Base-by-base conservation (phyloP, 192 early-diverging fungal genomes). In the Rhizophagus sp. region DNA sequence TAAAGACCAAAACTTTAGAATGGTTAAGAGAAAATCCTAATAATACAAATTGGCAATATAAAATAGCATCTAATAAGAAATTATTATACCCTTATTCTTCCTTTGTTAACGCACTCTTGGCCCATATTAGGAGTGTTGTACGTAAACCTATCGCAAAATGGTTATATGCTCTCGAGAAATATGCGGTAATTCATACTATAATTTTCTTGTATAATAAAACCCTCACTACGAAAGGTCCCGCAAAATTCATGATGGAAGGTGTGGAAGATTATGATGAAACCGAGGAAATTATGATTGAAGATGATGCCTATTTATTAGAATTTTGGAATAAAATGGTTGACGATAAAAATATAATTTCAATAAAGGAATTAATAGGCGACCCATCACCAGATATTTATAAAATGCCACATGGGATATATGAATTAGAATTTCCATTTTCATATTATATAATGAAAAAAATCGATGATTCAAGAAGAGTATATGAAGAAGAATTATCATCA, bases 321-420 rank as follows among this genome's bases (percentile, higher is more conserved):
- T 76, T 81, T 36, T 77, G 73, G 73, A 9, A 76, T 4, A 24
- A 81, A 3, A 81, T 81, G 73, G 44, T 66, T 39, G 24, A 30
- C 6, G 63, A 81, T 65, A 67, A 81, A 15, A 65, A 73, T 10
- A 44, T 65, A 30, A 68, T 81, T n/a, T 39, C 62, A 2, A 66
- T 76, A 15, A 13, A 81, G 3, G 22, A 17, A 6, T 27, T 81
- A 13, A 22, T 5, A 41, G 5, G 39, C 4, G 75, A 81, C 4
- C 80, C 80, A 39, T 25, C n/a, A 47, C 80, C 80, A 34, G 80
- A 81, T 64, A 27, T 7, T 65, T 81, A 81, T 52, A 65, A 50
- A 66, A 61, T 66, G 27, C 30, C 39, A 8, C n/a, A 11, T 8
- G 47, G n/a, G 13, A 4, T 65, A 34, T 57, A 67, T 49, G 19